Base-by-base conservation (phyloP, 2,329 filamentous ascomycete species). In the Penicillium griseofulvum region DNA sequence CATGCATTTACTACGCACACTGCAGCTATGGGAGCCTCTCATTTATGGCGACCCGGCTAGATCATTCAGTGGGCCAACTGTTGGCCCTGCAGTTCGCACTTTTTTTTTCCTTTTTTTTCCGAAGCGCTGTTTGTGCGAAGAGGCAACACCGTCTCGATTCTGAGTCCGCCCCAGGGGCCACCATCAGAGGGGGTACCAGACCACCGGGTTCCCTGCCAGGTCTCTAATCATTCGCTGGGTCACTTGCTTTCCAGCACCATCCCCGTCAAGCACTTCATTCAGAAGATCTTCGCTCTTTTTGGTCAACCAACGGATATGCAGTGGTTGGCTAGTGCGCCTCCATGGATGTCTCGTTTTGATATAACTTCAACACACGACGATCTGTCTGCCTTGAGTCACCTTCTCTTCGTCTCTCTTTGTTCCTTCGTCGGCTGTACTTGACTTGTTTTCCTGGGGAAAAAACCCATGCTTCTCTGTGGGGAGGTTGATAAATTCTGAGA, bases 131-230 rank as follows among this genome's bases (percentile, higher is more conserved):
- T 55, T 54, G 19, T 34, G 11, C 5, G 28, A 44, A 44, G 46
- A 56, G 29, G 47, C 43, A 55, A 47, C 43, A 55, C 54, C 28
- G 45, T 55, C 50, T 51, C 12, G 52, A 48, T 33, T 58, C 56
- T 51, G 49, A 52, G 58, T 54, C 49, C 42, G 52, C 50, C 55
- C 36, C 28, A 3, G 57, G 46, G 44, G 47, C 54, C 57, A 63
- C 56, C 59, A 61, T 49, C 55, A 58, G 65, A 65, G 61, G 61
- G 60, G 60, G 64, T 65, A 57, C 70, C 70, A 65, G 33, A 63
- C 59, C 63, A 55, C 61, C 65, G 68, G 70, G 68, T 59, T 50
- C 41, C 52, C 38, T 56, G 33, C 46, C 50, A 41, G 56, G 31
- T 49, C 55, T 44, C 51, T 58, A 59, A 55, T 58, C 46, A 28